Evolutionary conservation across 805 yeast species (phyloP).

Genomic region (Pichia occidentalis): DNA sequence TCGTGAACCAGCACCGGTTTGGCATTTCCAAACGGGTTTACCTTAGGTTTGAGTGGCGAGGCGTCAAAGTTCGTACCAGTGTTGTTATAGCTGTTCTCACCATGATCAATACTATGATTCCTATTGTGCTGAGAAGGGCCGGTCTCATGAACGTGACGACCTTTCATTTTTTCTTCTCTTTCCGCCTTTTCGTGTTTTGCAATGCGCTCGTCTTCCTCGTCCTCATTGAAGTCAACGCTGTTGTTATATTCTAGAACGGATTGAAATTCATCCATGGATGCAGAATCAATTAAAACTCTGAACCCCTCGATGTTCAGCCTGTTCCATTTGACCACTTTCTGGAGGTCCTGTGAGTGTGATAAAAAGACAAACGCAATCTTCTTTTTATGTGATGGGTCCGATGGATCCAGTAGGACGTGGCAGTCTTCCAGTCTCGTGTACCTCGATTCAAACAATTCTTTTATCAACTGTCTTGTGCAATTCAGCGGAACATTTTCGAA

Average conservation of each 20-base stretch:
- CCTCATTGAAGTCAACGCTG: slow-evolving; percentile 24
- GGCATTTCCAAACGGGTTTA: too few relatives aligned
- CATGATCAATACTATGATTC: too few relatives aligned
- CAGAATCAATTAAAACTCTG: slow-evolving; percentile 30
- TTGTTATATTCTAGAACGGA: slow-evolving; percentile 28
- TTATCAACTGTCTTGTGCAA: slow-evolving; percentile 44
- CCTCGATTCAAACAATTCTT: slow-evolving; percentile 57
- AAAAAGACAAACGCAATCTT: slow-evolving; percentile 64
- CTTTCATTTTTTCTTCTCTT: slow-evolving; percentile 2
- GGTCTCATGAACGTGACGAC: slow-evolving; percentile 3
- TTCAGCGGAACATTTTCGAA: slow-evolving; percentile 52
- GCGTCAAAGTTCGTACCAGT: too few relatives aligned
- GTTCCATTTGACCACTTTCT: slow-evolving; percentile 55
- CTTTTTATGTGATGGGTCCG: slow-evolving; percentile 29
- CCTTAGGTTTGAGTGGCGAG: too few relatives aligned
- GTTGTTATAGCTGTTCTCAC: too few relatives aligned
- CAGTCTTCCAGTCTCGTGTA: slow-evolving; percentile 52
- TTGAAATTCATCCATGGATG: slow-evolving; percentile 34
- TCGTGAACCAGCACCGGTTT: slow-evolving; percentile 29
- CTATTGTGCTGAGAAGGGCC: too few relatives aligned
- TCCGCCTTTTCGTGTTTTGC: slow-evolving; percentile 4
- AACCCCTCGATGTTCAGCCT: slow-evolving; percentile 41
- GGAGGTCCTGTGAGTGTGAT: slow-evolving; percentile 42
- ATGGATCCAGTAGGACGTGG: slow-evolving; percentile 42
- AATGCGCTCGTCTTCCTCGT: slow-evolving; percentile 20